Conservation (phyloP, 2,329 filamentous ascomycete genomes). For the Didymella pomorum region DNA sequence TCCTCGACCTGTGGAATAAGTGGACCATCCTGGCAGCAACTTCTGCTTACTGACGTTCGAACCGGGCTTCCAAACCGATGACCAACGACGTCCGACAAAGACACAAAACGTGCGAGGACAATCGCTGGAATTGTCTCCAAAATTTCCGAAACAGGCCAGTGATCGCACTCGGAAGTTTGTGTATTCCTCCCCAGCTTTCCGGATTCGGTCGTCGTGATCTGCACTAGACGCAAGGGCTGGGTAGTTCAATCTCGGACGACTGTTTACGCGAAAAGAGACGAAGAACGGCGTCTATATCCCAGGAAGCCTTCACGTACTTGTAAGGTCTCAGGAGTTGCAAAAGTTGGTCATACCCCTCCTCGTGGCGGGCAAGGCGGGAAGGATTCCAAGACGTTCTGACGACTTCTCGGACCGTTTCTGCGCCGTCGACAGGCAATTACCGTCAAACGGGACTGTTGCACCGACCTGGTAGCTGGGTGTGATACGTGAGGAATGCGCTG, state of each 20-base stretch:
- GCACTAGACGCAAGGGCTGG: constrained; percentile 11
- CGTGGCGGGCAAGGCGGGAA: constrained; percentile 22
- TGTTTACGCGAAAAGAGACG: not conserved
- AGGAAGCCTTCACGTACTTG: not conserved
- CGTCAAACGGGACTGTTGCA: not conserved
- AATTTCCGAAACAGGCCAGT: not conserved
- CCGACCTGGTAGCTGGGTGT: not conserved
- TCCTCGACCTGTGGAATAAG: constrained; percentile 15
- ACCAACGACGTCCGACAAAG: not conserved
- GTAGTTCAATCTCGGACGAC: not conserved
- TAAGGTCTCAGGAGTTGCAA: constrained; percentile 4
- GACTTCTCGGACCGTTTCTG: constrained; percentile 20
- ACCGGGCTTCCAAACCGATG: not conserved
- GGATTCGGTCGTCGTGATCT: constrained; percentile 6
- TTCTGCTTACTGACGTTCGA: not conserved
- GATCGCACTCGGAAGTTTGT: not conserved
- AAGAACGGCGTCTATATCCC: not conserved
- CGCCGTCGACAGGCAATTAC: constrained; percentile 2
- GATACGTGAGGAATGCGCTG: constrained; percentile 13
- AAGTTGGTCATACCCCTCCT: constrained; percentile 22
- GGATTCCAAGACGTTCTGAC: constrained; percentile 22
- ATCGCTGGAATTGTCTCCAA: not conserved
- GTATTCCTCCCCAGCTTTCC: not conserved
- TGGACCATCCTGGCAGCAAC: constrained; percentile 15
- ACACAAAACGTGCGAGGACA: not conserved